phyloP scores from a whole-genome alignment of 1,284 basidiomycete genomes.

The Xanthoconium separans region DNA sequence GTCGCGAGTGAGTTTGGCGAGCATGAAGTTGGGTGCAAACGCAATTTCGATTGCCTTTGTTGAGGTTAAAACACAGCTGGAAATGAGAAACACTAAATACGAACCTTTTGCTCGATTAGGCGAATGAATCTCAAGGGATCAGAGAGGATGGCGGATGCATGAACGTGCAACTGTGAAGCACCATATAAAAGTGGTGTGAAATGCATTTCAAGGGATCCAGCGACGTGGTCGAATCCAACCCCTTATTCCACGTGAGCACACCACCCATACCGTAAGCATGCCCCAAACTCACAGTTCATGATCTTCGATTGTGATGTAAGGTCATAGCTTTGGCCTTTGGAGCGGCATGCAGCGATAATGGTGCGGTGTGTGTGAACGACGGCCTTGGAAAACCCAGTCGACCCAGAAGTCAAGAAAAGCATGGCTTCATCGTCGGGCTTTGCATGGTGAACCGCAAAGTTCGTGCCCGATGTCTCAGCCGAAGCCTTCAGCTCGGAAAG shows the following conservation, averaged over 20 bases:
- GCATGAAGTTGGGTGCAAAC: constrained; percentile 46
- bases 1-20: constrained; percentile 40
- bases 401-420: constrained; percentile 29
- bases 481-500: constrained; percentile 24
- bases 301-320: constrained; percentile 28
- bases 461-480: not conserved
- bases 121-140: constrained; percentile 27
- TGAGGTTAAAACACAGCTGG: not conserved
- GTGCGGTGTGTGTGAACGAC: constrained; percentile 29
- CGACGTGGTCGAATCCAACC: constrained; percentile 41
- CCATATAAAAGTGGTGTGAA: constrained; percentile 28
- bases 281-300: constrained; percentile 28
- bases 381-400: constrained; percentile 30
- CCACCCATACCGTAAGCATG: accelerated
- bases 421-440: constrained; percentile 28
- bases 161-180: constrained; percentile 32
- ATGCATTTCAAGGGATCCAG: constrained; percentile 35
- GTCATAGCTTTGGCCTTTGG: constrained; percentile 26
- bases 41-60: constrained; percentile 29
- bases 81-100: not conserved
- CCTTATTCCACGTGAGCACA: constrained; percentile 20
- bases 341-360: constrained; percentile 24
- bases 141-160: constrained; percentile 32
- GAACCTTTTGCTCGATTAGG: constrained; percentile 30
- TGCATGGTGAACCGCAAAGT: constrained; percentile 19